phyloP scores from a whole-genome alignment of 495 filamentous ascomycete species.

The Alectoria sarmentosa region DNA sequence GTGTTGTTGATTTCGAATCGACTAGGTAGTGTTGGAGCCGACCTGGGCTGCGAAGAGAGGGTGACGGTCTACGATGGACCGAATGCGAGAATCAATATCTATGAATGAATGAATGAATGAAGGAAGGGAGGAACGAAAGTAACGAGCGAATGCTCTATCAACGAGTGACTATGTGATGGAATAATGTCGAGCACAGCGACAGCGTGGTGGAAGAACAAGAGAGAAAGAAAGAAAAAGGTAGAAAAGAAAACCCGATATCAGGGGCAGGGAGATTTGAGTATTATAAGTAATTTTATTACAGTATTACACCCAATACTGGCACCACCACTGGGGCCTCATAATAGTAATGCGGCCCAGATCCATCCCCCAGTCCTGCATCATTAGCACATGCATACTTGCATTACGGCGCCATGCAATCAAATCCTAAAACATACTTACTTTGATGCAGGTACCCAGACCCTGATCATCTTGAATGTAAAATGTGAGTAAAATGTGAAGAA shows the following conservation, averaged over 20 bases:
- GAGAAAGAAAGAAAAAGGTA: not conserved
- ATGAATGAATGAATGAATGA: slow-evolving; percentile 21
- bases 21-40: slow-evolving; percentile 21
- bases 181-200: slow-evolving; percentile 19
- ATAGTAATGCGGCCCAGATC: no score
- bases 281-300: no score
- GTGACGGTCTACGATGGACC: slow-evolving; percentile 18
- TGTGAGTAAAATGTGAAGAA: no score
- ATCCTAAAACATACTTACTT: no score
- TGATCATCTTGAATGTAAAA: no score
- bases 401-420: no score
- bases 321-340: no score
- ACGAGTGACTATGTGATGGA: slow-evolving; percentile 21
- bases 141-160: slow-evolving; percentile 31
- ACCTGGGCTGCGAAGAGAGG: slow-evolving; percentile 27
- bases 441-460: no score
- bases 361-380: no score
- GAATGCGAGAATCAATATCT: no score
- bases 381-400: no score
- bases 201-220: slow-evolving; percentile 6
- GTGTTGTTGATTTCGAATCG: slow-evolving; percentile 8
- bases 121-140: slow-evolving; percentile 22
- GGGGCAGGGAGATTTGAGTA: not conserved
- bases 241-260: not conserved
- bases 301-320: no score